A percentile compares a stretch with the other conserved stretches of the same genome.
phyloP scores from a whole-genome alignment of 805 yeast species.

The Ogataea degrootiae region DNA sequence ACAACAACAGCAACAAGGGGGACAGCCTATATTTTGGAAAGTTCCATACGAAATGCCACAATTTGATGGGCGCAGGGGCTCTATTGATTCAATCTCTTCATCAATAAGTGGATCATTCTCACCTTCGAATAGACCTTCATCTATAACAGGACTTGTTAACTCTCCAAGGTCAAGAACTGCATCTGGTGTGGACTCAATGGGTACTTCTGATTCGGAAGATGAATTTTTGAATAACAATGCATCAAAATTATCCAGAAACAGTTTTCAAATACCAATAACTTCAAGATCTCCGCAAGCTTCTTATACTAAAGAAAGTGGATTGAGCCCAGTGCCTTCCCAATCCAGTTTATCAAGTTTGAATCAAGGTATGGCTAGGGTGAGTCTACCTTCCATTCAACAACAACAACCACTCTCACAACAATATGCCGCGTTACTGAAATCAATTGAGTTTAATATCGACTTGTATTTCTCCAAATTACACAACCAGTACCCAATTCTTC shows the following conservation, averaged over 20 bases:
- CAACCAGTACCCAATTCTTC: conserved; percentile 40
- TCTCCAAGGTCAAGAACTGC: conserved; percentile 16
- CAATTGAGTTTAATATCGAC: conserved; percentile 32
- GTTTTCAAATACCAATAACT: conserved; percentile 22
- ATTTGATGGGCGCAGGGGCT: conserved; percentile 30
- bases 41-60: conserved; percentile 56
- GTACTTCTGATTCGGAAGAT: conserved; percentile 32
- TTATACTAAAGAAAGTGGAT: conserved; percentile 16
- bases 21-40: conserved; percentile 45
- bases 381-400: conserved; percentile 9
- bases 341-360: conserved; percentile 21
- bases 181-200: conserved; percentile 20
- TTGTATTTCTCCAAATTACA: conserved; percentile 42
- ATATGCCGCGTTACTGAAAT: conserved; percentile 18
- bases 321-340: conserved; percentile 24
- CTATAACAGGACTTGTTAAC: conserved; percentile 8
- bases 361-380: conserved; percentile 15
- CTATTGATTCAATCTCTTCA: conserved; percentile 47
- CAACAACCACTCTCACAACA: conserved; percentile 12
- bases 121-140: conserved; percentile 18
- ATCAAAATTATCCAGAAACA: conserved; percentile 19
- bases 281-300: conserved; percentile 17
- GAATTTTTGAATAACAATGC: conserved; percentile 23
- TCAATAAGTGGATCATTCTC: conserved; percentile 36
- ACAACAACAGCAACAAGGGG: conserved; percentile 4